These are phyloP conservation scores for Mycena crocata DNA, from an alignment of 768 basidiomycete species.

Conservation along the genomic window DNA sequence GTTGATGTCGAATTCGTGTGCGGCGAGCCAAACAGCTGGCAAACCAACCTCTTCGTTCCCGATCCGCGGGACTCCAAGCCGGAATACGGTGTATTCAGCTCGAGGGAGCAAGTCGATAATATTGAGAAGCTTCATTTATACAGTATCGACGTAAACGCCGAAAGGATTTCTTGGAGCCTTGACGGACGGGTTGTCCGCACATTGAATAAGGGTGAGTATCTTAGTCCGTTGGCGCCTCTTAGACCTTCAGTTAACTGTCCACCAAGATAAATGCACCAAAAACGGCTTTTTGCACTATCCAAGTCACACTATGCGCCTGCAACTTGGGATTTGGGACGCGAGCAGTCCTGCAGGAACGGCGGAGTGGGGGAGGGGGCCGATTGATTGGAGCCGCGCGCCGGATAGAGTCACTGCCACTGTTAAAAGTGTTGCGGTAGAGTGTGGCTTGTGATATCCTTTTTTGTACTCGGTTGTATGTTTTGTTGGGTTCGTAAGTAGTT, in stretches of 20 bases:
- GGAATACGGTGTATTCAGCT: slow-evolving; percentile 52
- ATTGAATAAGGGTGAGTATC: slow-evolving; percentile 40
- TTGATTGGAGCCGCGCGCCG: slow-evolving; percentile 51
- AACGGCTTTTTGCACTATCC: slow-evolving; percentile 52
- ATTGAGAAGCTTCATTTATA: slow-evolving; percentile 45
- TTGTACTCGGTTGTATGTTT: not conserved
- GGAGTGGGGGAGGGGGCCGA: slow-evolving; percentile 56
- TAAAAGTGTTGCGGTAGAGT: slow-evolving; percentile 52
- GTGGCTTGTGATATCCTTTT: slow-evolving; percentile 21
- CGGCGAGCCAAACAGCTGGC: slow-evolving; percentile 51
- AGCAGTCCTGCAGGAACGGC: slow-evolving; percentile 54
- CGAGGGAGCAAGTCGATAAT: slow-evolving; percentile 42
- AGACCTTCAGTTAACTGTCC: not conserved
- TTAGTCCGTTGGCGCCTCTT: too few species aligned
- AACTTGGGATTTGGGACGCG: slow-evolving; percentile 61
- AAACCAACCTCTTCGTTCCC: slow-evolving; percentile 53
- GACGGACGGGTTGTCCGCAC: slow-evolving; percentile 50
- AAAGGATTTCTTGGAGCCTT: slow-evolving; percentile 54
- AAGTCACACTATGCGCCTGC: slow-evolving; percentile 48
- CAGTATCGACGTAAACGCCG: slow-evolving; percentile 53
- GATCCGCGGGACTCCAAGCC: slow-evolving; percentile 45
- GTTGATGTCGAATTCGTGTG: slow-evolving; percentile 57
- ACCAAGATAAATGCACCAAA: slow-evolving; percentile 45
- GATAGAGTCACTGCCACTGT: slow-evolving; percentile 46
- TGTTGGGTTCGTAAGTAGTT: not conserved